Evolutionary conservation across 768 basidiomycete genomes (phyloP).

Genomic region (Clitopilus passeckerianus): DNA sequence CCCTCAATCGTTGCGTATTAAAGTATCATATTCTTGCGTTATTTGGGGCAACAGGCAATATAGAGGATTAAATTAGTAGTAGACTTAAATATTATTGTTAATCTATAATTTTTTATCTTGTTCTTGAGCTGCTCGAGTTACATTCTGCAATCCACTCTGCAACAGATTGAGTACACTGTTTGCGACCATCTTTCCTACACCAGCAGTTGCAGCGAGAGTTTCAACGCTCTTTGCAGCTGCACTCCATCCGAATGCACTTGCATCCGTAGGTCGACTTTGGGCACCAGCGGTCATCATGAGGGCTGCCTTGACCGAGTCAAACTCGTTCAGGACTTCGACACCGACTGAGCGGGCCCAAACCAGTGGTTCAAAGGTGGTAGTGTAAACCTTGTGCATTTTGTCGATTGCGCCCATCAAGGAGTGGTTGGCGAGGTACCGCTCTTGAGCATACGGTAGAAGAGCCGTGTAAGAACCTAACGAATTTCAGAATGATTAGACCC

Average conservation of each 20-base stretch:
- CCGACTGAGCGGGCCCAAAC: constrained; percentile 89
- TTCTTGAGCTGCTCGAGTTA: not conserved
- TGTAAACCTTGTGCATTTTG: constrained; percentile 86
- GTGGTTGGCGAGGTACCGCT: constrained; percentile 86
- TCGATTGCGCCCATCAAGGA: constrained; percentile 79
- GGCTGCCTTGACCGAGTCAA: constrained; percentile 75
- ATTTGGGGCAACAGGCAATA: not conserved
- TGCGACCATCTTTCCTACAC: constrained; percentile 17
- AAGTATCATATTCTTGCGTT: not conserved
- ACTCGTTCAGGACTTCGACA: constrained; percentile 86
- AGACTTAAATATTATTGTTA: not conserved
- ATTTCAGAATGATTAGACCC: not conserved
- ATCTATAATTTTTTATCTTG: not conserved
- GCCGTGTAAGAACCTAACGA: constrained; percentile 66
- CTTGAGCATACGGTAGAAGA: constrained; percentile 70
- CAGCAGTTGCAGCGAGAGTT: constrained; percentile 29
- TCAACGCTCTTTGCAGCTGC: constrained; percentile 42
- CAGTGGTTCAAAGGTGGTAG: constrained; percentile 56
- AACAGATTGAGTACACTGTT: not conserved
- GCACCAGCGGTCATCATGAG: constrained; percentile 78
- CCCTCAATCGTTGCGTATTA: not conserved
- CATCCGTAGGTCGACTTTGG: constrained; percentile 9
- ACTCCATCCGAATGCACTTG: constrained; percentile 22
- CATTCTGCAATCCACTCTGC: not conserved
- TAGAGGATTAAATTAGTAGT: not conserved